These are phyloP conservation scores for Sequoia sempervirens DNA, from an alignment of 75 land plant genomes.

Conservation along the genomic window DNA sequence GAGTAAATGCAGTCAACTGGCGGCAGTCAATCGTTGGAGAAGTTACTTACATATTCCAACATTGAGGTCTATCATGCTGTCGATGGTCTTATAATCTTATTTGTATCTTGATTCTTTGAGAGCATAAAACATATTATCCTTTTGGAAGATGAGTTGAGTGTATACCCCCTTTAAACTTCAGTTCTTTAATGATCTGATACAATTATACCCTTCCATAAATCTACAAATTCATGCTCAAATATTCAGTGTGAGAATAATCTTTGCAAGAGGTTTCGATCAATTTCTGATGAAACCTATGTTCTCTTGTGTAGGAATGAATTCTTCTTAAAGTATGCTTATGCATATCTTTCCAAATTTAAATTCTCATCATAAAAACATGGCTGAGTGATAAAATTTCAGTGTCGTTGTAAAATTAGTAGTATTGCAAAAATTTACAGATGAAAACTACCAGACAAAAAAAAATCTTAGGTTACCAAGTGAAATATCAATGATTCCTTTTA, in stretches of 20 bases:
- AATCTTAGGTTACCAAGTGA: neutral
- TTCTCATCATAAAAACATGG: neutral
- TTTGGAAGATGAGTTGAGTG: no score
- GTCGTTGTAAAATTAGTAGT: neutral
- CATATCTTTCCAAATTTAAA: neutral
- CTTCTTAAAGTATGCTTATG: neutral
- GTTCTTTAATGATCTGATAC: no score
- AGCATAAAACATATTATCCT: no score
- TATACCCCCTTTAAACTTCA: no score
- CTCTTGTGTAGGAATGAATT: neutral
- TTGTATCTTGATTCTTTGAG: no score
- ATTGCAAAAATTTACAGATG: neutral
- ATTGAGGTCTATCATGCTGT: neutral
- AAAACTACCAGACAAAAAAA: neutral
- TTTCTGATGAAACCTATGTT: neutral
- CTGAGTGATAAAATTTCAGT: neutral
- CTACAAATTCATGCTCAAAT: no score
- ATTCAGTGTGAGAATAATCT: neutral
- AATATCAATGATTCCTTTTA: no score
- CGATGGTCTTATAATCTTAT: neutral
- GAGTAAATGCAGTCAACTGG: no score
- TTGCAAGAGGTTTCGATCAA: neutral
- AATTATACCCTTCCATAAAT: no score
- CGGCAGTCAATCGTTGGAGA: no score
- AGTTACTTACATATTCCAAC: no score